phyloP scores from a whole-genome alignment of 148 eudicot genomes.

The Heliosperma pusillum region DNA sequence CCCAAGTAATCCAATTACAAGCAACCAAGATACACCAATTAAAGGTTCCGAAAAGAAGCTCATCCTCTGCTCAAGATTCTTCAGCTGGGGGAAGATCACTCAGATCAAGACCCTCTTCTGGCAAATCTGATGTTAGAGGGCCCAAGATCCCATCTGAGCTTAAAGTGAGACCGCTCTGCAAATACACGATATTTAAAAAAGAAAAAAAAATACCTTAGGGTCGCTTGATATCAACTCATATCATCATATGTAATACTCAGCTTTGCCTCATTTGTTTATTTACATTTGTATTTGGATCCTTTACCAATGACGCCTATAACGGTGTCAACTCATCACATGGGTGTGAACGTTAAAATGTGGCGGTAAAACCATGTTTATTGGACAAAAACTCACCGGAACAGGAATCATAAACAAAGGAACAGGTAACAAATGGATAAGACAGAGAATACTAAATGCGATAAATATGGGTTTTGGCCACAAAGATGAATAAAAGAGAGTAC shows the following conservation, averaged over 20 bases:
- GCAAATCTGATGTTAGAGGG: conserved; percentile 57
- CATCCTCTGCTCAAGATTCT: conserved; percentile 30
- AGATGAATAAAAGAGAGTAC: background rate
- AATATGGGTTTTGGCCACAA: too few relatives aligned
- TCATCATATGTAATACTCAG: background rate
- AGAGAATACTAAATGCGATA: background rate
- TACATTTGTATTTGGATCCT: background rate
- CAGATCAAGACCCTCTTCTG: conserved; percentile 73
- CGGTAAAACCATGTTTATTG: too few relatives aligned
- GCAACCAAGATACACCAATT: background rate
- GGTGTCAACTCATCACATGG: too few relatives aligned
- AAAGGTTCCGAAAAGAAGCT: background rate
- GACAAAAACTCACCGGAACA: too few relatives aligned
- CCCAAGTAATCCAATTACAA: conserved; percentile 16
- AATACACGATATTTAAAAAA: background rate
- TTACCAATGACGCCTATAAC: background rate
- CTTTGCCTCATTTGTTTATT: background rate
- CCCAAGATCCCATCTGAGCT: conserved; percentile 78
- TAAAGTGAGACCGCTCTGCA: conserved; percentile 86
- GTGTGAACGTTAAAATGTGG: too few relatives aligned
- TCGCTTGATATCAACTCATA: background rate
- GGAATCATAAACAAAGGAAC: too few relatives aligned
- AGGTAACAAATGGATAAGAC: too few relatives aligned
- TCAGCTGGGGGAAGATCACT: conserved; percentile 58
- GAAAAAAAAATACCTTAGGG: conserved; percentile 7